These are phyloP conservation scores for Lodderomyces jiufengensis DNA, from an alignment of 1,139 yeast genomes.

Conservation along the genomic window DNA sequence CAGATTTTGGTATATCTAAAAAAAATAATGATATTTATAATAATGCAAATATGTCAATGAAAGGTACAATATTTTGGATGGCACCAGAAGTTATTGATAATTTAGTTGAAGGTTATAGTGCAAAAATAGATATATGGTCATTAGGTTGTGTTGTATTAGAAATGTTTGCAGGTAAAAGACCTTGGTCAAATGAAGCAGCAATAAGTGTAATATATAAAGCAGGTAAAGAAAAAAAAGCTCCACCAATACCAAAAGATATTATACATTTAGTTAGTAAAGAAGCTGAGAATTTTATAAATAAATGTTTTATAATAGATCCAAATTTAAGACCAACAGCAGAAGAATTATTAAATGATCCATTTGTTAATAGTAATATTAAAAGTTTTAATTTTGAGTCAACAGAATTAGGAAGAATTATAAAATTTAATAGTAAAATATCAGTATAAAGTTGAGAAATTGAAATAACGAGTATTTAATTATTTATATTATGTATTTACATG, in stretches of 20 bases:
- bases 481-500: conserved; percentile 1
- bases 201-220: conserved; percentile 74
- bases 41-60: conserved; percentile 95
- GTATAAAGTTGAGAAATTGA: conserved; percentile 2
- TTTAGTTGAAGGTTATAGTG: conserved; percentile 89
- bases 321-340: conserved; percentile 84
- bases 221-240: conserved; percentile 77
- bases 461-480: too few species aligned
- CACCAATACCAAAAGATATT: conserved; percentile 92
- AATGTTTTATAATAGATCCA: conserved; percentile 81
- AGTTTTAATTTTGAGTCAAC: conserved; percentile 62
- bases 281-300: conserved; percentile 69
- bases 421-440: conserved; percentile 16
- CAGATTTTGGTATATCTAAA: conserved; percentile 96
- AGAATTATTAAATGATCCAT: conserved; percentile 58
- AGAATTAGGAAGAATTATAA: conserved; percentile 50
- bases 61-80: conserved; percentile 99
- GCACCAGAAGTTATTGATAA: conserved; percentile 97
- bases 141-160: conserved; percentile 94
- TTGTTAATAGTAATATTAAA: conserved; percentile 35
- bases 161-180: conserved; percentile 85
- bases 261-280: conserved; percentile 47
- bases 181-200: conserved; percentile 79
- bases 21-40: conserved; percentile 76
- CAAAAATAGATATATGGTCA: conserved; percentile 92